Conservation (phyloP, 805 yeast species). For the Yueomyces sp. region DNA sequence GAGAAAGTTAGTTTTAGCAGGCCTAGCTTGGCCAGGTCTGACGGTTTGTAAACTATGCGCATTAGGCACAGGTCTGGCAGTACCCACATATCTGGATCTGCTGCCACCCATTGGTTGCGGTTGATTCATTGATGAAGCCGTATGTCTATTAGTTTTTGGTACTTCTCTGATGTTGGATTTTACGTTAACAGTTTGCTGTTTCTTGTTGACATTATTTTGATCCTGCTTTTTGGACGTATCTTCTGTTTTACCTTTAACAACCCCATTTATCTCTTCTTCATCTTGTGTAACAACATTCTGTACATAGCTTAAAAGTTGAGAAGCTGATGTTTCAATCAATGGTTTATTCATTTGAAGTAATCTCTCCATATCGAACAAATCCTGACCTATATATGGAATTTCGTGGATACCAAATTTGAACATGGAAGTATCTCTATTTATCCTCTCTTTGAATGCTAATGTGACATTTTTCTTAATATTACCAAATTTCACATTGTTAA, state of each 20-base stretch:
- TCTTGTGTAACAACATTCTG: conserved; percentile 5
- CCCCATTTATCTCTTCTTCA: not conserved
- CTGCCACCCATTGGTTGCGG: not conserved
- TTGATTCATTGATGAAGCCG: not conserved
- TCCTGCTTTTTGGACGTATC: not conserved
- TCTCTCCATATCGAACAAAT: conserved; percentile 9
- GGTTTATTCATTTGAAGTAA: conserved; percentile 7
- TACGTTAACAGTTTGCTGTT: not conserved
- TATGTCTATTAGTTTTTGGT: not conserved
- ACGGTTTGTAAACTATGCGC: not conserved
- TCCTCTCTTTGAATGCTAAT: conserved; percentile 4
- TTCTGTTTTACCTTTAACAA: not conserved
- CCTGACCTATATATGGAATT: conserved; percentile 6
- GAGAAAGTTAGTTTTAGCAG: conserved; percentile 7
- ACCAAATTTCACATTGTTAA: conserved; percentile 11
- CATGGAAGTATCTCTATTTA: conserved; percentile 1
- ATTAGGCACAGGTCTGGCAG: not conserved
- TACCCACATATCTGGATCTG: not conserved
- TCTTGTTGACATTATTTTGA: no score
- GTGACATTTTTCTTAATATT: conserved; percentile 3
- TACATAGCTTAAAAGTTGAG: conserved; percentile 3
- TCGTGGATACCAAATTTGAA: conserved; percentile 6
- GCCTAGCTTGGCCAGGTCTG: not conserved
- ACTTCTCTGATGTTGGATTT: not conserved
- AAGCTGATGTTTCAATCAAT: conserved; percentile 7